These are phyloP conservation scores for Aspergillus tubingensis DNA, from an alignment of 2,329 filamentous ascomycete genomes.

Conservation along the genomic window DNA sequence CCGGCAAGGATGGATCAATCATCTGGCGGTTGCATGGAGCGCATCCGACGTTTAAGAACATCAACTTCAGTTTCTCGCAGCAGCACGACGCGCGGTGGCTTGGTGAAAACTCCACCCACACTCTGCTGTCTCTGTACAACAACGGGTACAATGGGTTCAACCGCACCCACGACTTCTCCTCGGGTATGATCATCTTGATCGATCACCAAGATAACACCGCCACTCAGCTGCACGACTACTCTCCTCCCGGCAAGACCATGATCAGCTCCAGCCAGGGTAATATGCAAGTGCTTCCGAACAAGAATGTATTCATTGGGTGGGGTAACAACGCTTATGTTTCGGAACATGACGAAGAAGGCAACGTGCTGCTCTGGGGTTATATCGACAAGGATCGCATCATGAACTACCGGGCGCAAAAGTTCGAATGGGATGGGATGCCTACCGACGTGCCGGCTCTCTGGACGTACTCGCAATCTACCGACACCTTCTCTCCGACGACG, in stretches of 20 bases:
- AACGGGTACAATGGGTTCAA: conserved; percentile 48
- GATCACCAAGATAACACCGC: conserved; percentile 41
- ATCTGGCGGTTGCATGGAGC: conserved; percentile 43
- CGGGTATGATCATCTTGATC: conserved; percentile 43
- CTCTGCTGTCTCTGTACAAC: conserved; percentile 43
- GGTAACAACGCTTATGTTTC: conserved; percentile 45
- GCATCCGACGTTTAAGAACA: conserved; percentile 39
- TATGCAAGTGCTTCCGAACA: conserved; percentile 40
- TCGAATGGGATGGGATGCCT: conserved; percentile 44
- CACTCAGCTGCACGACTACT: conserved; percentile 35
- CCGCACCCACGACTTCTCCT: conserved; percentile 40
- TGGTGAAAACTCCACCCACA: conserved; percentile 41
- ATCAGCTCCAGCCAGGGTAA: conserved; percentile 45
- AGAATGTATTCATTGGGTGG: conserved; percentile 45
- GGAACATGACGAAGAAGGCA: conserved; percentile 41
- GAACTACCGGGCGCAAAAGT: conserved; percentile 48
- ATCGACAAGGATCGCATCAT: conserved; percentile 38
- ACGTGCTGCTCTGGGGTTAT: conserved; percentile 40
- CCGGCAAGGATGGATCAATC: conserved; percentile 41
- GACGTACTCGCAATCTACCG: conserved; percentile 36
- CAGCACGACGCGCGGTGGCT: conserved; percentile 47
- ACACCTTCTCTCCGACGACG: conserved; percentile 29
- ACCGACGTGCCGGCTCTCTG: conserved; percentile 45
- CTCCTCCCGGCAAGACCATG: conserved; percentile 25
- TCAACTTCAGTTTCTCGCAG: conserved; percentile 47